Base-by-base conservation (phyloP, 768 basidiomycete species). In the Suillus ampliporus region DNA sequence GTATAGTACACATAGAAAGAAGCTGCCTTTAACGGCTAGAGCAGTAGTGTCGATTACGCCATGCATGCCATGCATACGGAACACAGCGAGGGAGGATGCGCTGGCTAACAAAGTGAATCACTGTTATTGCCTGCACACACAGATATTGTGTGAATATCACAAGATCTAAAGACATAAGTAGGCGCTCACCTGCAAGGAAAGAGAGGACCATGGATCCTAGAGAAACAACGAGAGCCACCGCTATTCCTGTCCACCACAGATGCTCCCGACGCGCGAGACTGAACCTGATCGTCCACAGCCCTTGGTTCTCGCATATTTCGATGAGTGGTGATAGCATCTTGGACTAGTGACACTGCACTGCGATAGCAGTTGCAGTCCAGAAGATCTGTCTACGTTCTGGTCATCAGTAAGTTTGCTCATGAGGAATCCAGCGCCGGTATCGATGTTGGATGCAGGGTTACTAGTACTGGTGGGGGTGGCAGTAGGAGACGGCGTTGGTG, bases 11-110 rank as follows among this genome's bases (percentile, higher is more conserved):
- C n/a, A n/a, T n/a, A n/a, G n/a, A n/a, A n/a, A n/a, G n/a, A n/a
- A n/a, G n/a, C n/a, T n/a, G n/a, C n/a, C n/a, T n/a, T n/a, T n/a
- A n/a, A n/a, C n/a, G n/a, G n/a, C n/a, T n/a, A n/a, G n/a, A n/a
- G n/a, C n/a, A 58, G 21, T 58, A 58, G 23, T 58, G 57, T 26
- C 57, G 26, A 50, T 58, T 58, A 46, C 41, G 43, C 57, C 57
- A 58, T 34, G 57, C 40, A 13, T 35, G 56, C 56, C 38, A 57
- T 40, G 40, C 40, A 47, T 57, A 57, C 23, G 57, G 9, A 47
- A 57, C 28, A 57, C 57, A 3, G 57, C 57, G 6, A 58, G 15
- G 19, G 57, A 58, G 8, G 43, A 58, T 34, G 57, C 57, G 34
- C 26, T 19, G 1, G 43, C 19, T 19, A 57, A 21, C 4, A 47